A percentile compares a stretch with the other conserved stretches of the same genome.
Conservation (phyloP, 2,329 filamentous ascomycete genomes). For the Claviceps paspali region DNA sequence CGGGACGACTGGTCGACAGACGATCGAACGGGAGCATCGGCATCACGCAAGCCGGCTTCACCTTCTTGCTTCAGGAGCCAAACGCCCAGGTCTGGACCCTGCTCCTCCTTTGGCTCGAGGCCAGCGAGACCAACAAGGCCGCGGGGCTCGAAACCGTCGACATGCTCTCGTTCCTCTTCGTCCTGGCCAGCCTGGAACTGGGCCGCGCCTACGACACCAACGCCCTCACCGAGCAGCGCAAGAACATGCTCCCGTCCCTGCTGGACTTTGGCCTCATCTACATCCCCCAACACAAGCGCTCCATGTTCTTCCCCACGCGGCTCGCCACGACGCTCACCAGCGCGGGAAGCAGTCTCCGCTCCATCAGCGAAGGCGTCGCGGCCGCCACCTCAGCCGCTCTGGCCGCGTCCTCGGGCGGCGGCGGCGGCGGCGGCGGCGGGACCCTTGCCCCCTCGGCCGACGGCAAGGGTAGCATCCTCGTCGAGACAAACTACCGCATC, state of each 20-base stretch:
- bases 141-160: slow-evolving; percentile 77
- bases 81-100: slow-evolving; percentile 97
- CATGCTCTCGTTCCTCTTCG: slow-evolving; percentile 89
- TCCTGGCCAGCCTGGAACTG: slow-evolving; percentile 83
- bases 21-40: slow-evolving; percentile 48
- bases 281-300: slow-evolving; percentile 39
- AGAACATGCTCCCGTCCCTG: slow-evolving; percentile 79
- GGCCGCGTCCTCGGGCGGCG: slow-evolving; percentile 10
- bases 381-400: slow-evolving; percentile 41
- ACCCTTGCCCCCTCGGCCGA: slow-evolving; percentile 25
- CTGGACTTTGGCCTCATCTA: slow-evolving; percentile 90
- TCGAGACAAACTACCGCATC: slow-evolving; percentile 94
- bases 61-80: slow-evolving; percentile 84
- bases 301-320: slow-evolving; percentile 74
- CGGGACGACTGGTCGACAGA: slow-evolving; percentile 64
- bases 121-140: slow-evolving; percentile 43
- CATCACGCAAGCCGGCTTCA: slow-evolving; percentile 89
- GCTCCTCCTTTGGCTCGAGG: slow-evolving; percentile 82
- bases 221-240: slow-evolving; percentile 66
- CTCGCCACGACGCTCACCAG: slow-evolving; percentile 85
- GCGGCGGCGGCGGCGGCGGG: slow-evolving; percentile 17
- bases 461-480: slow-evolving; percentile 70
- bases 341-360: slow-evolving; percentile 62
- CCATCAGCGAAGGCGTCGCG: slow-evolving; percentile 51
- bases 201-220: slow-evolving; percentile 81